phyloP scores from a whole-genome alignment of 2,329 filamentous ascomycete species.

The Catunica adiposa region DNA sequence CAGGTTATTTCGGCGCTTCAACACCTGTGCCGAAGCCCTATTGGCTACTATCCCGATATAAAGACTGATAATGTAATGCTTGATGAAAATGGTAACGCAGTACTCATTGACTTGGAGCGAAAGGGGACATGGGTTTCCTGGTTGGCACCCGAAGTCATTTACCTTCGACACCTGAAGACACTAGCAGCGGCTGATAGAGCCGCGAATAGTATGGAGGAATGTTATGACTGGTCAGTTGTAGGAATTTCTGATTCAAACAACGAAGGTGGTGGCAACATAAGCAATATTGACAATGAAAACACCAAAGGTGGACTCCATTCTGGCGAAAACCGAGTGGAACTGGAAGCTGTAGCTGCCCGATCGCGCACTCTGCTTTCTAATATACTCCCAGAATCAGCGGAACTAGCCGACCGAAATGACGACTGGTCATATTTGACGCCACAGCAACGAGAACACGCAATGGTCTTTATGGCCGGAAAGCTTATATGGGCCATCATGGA shows the following conservation, averaged over 20 bases:
- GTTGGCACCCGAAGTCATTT: constrained; percentile 6
- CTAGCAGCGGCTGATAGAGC: background rate
- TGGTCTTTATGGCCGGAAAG: constrained; percentile 10
- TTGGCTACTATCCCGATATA: constrained; percentile 9
- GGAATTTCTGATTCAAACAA: background rate
- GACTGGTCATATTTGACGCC: background rate
- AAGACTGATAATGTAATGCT: constrained; percentile 6
- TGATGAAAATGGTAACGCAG: background rate
- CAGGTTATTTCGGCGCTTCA: constrained; percentile 1
- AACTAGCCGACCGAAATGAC: background rate
- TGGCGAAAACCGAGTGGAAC: too few species aligned
- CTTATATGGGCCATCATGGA: constrained; percentile 13
- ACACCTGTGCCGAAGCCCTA: background rate
- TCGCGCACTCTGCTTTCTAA: background rate
- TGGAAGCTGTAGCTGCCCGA: background rate
- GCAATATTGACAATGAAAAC: background rate
- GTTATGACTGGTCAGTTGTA: background rate
- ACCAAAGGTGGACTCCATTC: background rate
- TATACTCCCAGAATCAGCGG: background rate
- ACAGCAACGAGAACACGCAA: background rate
- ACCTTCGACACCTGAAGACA: constrained; percentile 4
- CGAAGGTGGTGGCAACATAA: background rate
- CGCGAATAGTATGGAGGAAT: background rate
- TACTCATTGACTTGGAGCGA: constrained; percentile 7
- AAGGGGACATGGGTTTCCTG: constrained; percentile 6